Conservation (phyloP, 805 yeast genomes). For the Starmerella sirachaensis region DNA sequence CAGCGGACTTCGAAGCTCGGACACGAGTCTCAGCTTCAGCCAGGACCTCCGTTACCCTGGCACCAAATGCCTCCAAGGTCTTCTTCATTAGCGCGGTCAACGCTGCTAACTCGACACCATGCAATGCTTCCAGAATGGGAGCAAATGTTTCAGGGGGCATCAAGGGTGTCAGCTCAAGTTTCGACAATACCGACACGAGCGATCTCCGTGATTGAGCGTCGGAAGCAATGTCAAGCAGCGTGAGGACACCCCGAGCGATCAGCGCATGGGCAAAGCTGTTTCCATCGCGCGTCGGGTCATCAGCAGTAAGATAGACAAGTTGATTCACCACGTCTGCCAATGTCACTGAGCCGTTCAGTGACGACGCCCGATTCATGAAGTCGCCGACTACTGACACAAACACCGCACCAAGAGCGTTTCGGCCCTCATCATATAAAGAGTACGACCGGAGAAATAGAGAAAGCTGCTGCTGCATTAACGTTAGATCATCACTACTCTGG, state of each 20-base stretch:
- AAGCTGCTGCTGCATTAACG: constrained; percentile 38
- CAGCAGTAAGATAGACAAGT: constrained; percentile 70
- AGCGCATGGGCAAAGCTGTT: constrained; percentile 11
- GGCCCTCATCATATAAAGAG: constrained; percentile 36
- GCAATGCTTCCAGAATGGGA: too few relatives aligned
- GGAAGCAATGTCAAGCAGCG: background rate
- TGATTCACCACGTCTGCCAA: constrained; percentile 39
- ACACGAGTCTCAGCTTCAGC: too few relatives aligned
- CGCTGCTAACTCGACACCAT: too few relatives aligned
- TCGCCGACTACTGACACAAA: constrained; percentile 1
- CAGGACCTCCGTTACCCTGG: too few relatives aligned
- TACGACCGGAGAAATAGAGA: constrained; percentile 20
- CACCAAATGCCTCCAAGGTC: too few relatives aligned
- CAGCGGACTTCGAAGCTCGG: too few relatives aligned
- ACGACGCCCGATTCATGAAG: constrained; percentile 17
- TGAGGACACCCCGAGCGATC: constrained; percentile 8
- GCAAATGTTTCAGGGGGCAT: background rate
- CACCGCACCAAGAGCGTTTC: constrained; percentile 26
- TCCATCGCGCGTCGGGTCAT: background rate
- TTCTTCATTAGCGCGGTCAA: too few relatives aligned
- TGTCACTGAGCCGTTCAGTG: constrained; percentile 28
- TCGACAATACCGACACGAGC: constrained; percentile 6
- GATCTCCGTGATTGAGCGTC: constrained; percentile 7
- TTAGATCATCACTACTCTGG: constrained; percentile 24
- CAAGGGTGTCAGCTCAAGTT: constrained; percentile 6